Conservation (phyloP, 805 yeast genomes). For the Ogataea wickerhamii region DNA sequence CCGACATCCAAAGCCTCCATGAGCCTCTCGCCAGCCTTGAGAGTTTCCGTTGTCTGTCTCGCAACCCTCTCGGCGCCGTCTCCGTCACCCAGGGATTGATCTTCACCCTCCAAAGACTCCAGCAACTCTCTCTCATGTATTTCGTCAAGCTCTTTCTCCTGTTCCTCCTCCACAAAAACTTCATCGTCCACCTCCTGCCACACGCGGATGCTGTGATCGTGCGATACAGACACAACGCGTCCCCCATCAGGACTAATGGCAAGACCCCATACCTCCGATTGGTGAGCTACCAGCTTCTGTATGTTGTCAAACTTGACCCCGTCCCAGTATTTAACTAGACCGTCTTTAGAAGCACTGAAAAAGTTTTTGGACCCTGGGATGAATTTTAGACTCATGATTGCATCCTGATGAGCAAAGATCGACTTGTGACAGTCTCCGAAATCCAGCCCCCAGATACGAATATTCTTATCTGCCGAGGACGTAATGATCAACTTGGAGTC, state of each 20-base stretch:
- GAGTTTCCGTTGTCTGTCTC: slow-evolving; percentile 83
- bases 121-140: slow-evolving; percentile 78
- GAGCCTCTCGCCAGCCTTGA: slow-evolving; percentile 90
- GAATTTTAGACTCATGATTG: slow-evolving; percentile 84
- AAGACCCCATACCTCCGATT: slow-evolving; percentile 89
- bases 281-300: slow-evolving; percentile 83
- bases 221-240: slow-evolving; percentile 77
- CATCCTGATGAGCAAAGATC: slow-evolving; percentile 94
- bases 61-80: slow-evolving; percentile 64
- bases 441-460: slow-evolving; percentile 97
- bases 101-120: slow-evolving; percentile 60
- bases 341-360: slow-evolving; percentile 88
- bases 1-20: slow-evolving; percentile 92
- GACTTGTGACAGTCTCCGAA: slow-evolving; percentile 99
- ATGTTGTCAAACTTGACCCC: slow-evolving; percentile 95
- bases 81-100: slow-evolving; percentile 31
- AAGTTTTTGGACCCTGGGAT: slow-evolving; percentile 85
- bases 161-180: slow-evolving; percentile 94
- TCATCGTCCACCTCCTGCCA: slow-evolving; percentile 95
- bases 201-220: slow-evolving; percentile 88
- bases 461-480: slow-evolving; percentile 95
- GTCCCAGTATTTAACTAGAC: slow-evolving; percentile 92
- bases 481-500: slow-evolving; percentile 88
- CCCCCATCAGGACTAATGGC: slow-evolving; percentile 72
- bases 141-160: slow-evolving; percentile 94